These are phyloP conservation scores for Lactifluus pinguis DNA, from an alignment of 768 basidiomycete genomes.

Conservation along the genomic window DNA sequence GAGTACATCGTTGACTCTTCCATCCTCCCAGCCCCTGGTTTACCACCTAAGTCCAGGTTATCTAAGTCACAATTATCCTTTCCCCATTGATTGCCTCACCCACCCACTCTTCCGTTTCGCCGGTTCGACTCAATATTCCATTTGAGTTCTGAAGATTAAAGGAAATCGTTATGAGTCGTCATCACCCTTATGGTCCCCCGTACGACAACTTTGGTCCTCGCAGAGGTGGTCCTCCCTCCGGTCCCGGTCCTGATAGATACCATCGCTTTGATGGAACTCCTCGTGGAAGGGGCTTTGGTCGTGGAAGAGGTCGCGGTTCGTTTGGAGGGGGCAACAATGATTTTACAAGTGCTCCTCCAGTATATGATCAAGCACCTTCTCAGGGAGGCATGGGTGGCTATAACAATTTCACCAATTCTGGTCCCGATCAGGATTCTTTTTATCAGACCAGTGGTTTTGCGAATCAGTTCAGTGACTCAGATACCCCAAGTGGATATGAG, in stretches of 20 bases:
- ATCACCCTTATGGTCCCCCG: constrained; percentile 68
- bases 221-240: constrained; percentile 20
- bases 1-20: constrained; percentile 17
- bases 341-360: constrained; percentile 40
- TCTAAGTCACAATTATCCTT: constrained; percentile 9
- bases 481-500: constrained; percentile 38
- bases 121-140: constrained; percentile 11
- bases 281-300: constrained; percentile 59
- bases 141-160: constrained; percentile 23
- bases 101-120: constrained; percentile 8
- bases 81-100: constrained; percentile 6
- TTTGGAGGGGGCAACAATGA: constrained; percentile 35
- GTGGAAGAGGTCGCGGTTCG: constrained; percentile 63
- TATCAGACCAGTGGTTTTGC: constrained; percentile 63
- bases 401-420: constrained; percentile 53
- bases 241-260: constrained; percentile 21
- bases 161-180: constrained; percentile 60
- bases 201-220: constrained; percentile 19
- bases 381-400: constrained; percentile 57
- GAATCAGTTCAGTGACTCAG: constrained; percentile 42
- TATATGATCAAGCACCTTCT: constrained; percentile 60
- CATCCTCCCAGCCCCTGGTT: not conserved
- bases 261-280: constrained; percentile 37
- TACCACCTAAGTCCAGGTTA: not conserved
- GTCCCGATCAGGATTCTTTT: constrained; percentile 47